Evolutionary conservation across 2,329 filamentous ascomycete species (phyloP), one percentile per base, ranked within the genome.

Genomic region (Triangularia verruculosa): DNA sequence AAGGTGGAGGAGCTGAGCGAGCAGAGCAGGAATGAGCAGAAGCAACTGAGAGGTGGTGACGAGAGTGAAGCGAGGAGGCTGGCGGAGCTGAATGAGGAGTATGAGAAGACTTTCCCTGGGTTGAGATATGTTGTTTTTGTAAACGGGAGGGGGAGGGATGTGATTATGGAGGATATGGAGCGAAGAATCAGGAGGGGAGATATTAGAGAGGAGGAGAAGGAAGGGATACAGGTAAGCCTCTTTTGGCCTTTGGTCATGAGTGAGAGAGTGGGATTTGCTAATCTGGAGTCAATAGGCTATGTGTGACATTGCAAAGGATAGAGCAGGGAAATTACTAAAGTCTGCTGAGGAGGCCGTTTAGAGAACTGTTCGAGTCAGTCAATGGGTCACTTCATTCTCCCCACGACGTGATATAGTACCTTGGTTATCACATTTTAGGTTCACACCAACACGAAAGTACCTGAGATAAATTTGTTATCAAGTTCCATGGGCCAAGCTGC

Each of bases 71-170:
- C 79, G 8, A 78, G 79, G 64, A 76, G 79, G 71, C 76, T 97
- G 65, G 81, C 78, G 6, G 73, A 72, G 28, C 76, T 97, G 70
- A 97, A 97, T 73, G 77, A 76, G 11, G 86, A 91, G 75, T 97
- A 97, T 73, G 93, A 97, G 75, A 79, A 79, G n/a, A 82, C 71
- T 62, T 97, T 94, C 75, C 92, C 92, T 0, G 92, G 93, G 0
- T 75, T 97, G 73, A 83, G 89, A 76, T 97, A 96, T 79, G 92
- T 97, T 72, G 91, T 94, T 17, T 97, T 97, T 74, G 94, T 97
- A 62, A 93, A 96, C 74, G 92, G 92, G 0, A 84, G 93, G 55
- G 83, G 85, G 47, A 82, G 92, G 62, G 82, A 84, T 1, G 84
- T 86, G 66, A 89, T 97, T 61, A 92, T 97, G 89, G 81, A 86